Evolutionary conservation across 495 filamentous ascomycete genomes (phyloP).

Genomic region (Rusavskia elegans): DNA sequence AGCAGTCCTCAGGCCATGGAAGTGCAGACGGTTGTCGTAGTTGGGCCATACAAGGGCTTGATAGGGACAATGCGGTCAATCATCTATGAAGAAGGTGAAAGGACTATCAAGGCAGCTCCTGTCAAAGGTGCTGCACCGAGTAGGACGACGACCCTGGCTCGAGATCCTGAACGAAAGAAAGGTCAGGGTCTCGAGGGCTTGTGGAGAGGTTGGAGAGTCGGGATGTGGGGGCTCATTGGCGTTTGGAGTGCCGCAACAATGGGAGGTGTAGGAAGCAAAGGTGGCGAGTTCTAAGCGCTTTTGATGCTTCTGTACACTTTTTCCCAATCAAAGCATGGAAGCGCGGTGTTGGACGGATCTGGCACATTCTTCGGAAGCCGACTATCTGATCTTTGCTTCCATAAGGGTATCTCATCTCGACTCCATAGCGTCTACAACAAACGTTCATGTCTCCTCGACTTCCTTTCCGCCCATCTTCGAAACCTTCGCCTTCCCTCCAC

Average conservation of each 20-base stretch:
- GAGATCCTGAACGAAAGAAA: conserved; percentile 32
- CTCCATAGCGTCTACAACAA: too few species aligned
- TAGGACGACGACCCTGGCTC: conserved; percentile 17
- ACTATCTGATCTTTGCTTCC: not conserved
- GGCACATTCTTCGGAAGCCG: too few species aligned
- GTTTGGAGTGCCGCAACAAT: conserved; percentile 60
- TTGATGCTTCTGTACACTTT: not conserved
- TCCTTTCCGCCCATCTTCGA: conserved; percentile 21
- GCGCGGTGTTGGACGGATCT: not conserved
- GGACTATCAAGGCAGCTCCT: conserved; percentile 10
- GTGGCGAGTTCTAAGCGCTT: conserved; percentile 32
- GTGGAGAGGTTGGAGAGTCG: conserved; percentile 87
- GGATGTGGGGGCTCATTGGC: conserved; percentile 87
- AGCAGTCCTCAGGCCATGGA: conserved; percentile 20
- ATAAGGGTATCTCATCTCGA: not conserved
- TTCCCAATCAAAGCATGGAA: not conserved
- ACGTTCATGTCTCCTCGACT: conserved; percentile 2
- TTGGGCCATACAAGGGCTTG: conserved; percentile 64
- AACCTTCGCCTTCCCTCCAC: conserved; percentile 32
- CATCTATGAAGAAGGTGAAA: conserved; percentile 63
- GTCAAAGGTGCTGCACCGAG: conserved; percentile 3
- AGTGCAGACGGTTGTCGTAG: conserved; percentile 56
- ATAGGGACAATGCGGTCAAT: conserved; percentile 80
- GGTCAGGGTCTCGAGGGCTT: conserved; percentile 76
- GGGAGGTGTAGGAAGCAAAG: conserved; percentile 31